Evolutionary conservation across 179 eudicot genomes (phyloP).

Genomic region (Silene coronaria): DNA sequence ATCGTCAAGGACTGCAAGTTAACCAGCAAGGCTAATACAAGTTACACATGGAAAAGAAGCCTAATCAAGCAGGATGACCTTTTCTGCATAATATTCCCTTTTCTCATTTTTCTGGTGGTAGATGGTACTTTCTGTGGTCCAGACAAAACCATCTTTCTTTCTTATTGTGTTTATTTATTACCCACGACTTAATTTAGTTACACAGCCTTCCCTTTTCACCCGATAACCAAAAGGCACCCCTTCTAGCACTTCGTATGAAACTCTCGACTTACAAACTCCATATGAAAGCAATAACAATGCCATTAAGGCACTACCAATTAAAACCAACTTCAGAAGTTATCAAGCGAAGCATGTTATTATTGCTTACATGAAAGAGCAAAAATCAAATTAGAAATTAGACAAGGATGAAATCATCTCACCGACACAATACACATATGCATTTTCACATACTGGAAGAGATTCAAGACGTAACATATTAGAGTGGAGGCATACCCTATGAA

Average conservation of each 20-base stretch:
- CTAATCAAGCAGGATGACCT: conserved; percentile 4
- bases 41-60: not conserved
- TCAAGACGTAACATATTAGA: not conserved
- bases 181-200: not conserved
- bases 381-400: not conserved
- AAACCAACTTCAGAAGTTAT: not conserved
- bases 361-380: not conserved
- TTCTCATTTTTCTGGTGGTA: not conserved
- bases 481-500: not conserved
- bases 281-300: conserved; percentile 10
- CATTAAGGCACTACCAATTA: not conserved
- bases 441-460: not conserved
- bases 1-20: not conserved
- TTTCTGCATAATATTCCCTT: not conserved
- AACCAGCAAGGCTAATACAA: not conserved
- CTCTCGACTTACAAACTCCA: conserved; percentile 2
- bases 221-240: not conserved
- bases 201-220: not conserved
- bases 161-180: not conserved
- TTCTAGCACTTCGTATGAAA: not conserved
- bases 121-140: not conserved
- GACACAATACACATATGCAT: not conserved
- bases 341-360: not conserved
- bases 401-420: not conserved
- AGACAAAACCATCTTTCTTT: conserved; percentile 1